Conservation (phyloP, 2,329 filamentous ascomycete species). For the Alternaria sp. region DNA sequence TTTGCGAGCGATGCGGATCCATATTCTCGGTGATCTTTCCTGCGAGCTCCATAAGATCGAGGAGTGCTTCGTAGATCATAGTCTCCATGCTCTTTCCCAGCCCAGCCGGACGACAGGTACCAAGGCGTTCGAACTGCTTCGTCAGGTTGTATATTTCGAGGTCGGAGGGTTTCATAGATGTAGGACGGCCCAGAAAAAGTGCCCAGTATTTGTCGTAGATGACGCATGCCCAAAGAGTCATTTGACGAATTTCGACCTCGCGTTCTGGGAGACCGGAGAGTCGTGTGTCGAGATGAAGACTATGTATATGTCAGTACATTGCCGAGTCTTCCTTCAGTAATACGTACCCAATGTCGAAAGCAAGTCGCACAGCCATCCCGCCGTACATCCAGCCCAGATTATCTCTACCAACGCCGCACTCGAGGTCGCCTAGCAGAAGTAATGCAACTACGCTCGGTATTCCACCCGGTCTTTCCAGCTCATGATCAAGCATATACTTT, state of each 20-base stretch:
- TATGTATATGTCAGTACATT: slow-evolving; percentile 28
- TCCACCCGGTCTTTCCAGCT: slow-evolving; percentile 60
- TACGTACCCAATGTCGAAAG: slow-evolving; percentile 17
- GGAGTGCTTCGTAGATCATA: slow-evolving; percentile 59
- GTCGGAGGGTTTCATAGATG: slow-evolving; percentile 61
- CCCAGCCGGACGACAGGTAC: slow-evolving; percentile 47
- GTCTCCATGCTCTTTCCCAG: slow-evolving; percentile 41
- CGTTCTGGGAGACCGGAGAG: slow-evolving; percentile 53
- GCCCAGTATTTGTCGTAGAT: slow-evolving; percentile 63
- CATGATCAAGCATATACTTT: slow-evolving; percentile 61
- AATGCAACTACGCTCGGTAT: slow-evolving; percentile 61
- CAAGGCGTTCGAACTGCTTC: slow-evolving; percentile 54
- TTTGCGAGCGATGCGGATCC: slow-evolving; percentile 39
- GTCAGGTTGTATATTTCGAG: slow-evolving; percentile 57
- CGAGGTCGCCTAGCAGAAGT: slow-evolving; percentile 59
- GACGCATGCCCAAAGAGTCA: slow-evolving; percentile 60
- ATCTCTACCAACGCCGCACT: slow-evolving; percentile 61
- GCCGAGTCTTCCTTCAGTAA: too few relatives aligned
- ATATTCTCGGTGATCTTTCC: slow-evolving; percentile 59
- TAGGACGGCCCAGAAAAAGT: slow-evolving; percentile 61
- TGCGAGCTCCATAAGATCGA: slow-evolving; percentile 63
- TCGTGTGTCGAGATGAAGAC: slow-evolving; percentile 57
- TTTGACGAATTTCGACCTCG: slow-evolving; percentile 58
- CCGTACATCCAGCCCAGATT: slow-evolving; percentile 63
- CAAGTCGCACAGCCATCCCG: slow-evolving; percentile 48